phyloP scores from a whole-genome alignment of 2,329 filamentous ascomycete genomes.

The Venturia aucupariae region DNA sequence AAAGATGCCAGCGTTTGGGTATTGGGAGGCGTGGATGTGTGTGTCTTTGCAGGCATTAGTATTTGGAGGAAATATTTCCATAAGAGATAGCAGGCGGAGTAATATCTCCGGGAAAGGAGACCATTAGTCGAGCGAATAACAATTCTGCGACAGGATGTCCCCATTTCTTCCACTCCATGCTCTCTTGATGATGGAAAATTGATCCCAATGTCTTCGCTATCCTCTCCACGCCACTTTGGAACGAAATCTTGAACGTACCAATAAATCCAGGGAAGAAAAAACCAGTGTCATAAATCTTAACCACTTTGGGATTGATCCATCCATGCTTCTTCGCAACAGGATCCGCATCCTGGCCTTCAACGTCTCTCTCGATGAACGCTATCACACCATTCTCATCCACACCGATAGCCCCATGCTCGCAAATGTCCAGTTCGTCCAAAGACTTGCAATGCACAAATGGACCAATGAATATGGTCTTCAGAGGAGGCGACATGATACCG shows the following conservation, averaged over 20 bases:
- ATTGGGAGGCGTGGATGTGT: conserved; percentile 90
- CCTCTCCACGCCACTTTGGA: background rate
- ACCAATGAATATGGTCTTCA: conserved; percentile 45
- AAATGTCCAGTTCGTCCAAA: conserved; percentile 40
- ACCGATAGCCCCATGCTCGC: conserved; percentile 37
- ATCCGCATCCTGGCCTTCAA: conserved; percentile 19
- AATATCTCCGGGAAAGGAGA: no score
- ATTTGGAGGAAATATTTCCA: background rate
- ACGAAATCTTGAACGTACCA: conserved; percentile 38
- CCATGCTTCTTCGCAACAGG: conserved; percentile 22
- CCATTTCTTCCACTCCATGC: background rate
- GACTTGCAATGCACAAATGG: conserved; percentile 51
- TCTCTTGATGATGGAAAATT: background rate
- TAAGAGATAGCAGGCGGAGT: background rate
- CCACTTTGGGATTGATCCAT: conserved; percentile 34
- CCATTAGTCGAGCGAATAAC: no score
- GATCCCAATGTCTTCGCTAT: no score
- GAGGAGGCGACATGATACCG: background rate
- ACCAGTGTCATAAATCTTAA: conserved; percentile 39
- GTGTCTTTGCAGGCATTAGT: conserved; percentile 54
- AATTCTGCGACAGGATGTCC: background rate
- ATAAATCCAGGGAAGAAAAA: conserved; percentile 84
- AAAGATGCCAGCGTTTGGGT: conserved; percentile 88
- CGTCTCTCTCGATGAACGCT: conserved; percentile 35
- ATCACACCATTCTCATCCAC: conserved; percentile 46